Evolutionary conservation across 352 stramenopile genomes (phyloP), one percentile per base, ranked within the genome.

Genomic region (Elongisporangium prolatum): DNA sequence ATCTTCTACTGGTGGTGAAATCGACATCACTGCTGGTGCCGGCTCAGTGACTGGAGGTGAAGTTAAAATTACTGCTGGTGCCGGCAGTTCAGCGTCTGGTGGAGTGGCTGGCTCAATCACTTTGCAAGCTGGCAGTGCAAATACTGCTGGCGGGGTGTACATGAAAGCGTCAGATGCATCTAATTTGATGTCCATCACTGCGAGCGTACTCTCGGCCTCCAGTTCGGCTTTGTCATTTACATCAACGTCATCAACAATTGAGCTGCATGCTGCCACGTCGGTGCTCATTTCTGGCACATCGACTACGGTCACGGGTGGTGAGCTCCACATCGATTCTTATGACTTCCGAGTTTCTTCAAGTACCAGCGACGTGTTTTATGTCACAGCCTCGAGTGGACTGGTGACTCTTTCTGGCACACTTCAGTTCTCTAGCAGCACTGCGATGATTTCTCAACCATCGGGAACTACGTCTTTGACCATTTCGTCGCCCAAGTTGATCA

Each of bases 241-340:
- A n/a, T 70, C 77, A 21, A 84, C 69, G 10, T 61, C 55, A 8
- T 80, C 80, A 20, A 76, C 71, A 1, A 66, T 89, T 49, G 50
- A 61, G 44, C 62, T 89, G 17, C 68, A 47, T 16, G 65, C 77
- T 5, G 55, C 61, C 18, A 75, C 71, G 2, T 52, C 59, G 24
- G 69, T 89, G 14, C 61, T 66, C 25, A 84, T 89, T 14, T 69
- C 75, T 16, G 71, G 67, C 14, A 60, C 64, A 21, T 70, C 60
- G 16, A 88, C 77, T 11, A 70, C 70, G 28, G 55, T 89, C 59
- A 60, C 68, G 10, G 75, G 74, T 14, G 77, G 73, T 11, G 28
- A 54, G 10, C 65, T 89, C 53, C 59, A 76, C 47, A 73, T 89
- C 20, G 71, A 83, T 51, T 75, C 68, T 48, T 61, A 84, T 34